Evolutionary conservation across 1,139 yeast genomes (phyloP), one percentile per base, ranked within the genome.

Genomic region (Scheffersomyces parashehatae): DNA sequence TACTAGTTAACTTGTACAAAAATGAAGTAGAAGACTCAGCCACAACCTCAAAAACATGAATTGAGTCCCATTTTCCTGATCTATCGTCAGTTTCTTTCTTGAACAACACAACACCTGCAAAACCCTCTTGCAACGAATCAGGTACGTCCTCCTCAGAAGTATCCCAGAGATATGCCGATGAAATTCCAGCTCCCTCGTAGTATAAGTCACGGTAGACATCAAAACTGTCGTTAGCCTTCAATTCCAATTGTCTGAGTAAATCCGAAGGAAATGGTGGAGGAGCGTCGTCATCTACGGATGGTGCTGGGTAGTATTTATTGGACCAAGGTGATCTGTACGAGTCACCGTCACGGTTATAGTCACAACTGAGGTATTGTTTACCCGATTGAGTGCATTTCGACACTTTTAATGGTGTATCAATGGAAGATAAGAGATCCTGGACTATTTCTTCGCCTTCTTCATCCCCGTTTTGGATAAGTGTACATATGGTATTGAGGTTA

Each of bases 111-210:
- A 90, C 97, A 9, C 99, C 99, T 2, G 97, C 97, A 71, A 93
- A 89, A 1, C 77, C 77, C 11, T 61, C 58, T 15, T 62, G 65
- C 49, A 73, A 65, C 10, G 70, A 60, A 15, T 59, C 61, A 10
- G 60, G 59, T 15, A 66, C 73, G 29, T 68, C 75, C 5, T 75
- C 69, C 36, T 81, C 88, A 29, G 67, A 70, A 5, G 82, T 78
- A 56, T 88, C 96, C 99, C 99, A 93, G 40, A 93, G 72, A 61
- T 93, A 93, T n/a, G 86, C 96, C 45, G 93, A 84, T 2, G 95
- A 85, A 36, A 86, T 75, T 2, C 79, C 79, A 14, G 96, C 95
- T 31, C 98, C 97, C 63, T 91, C 98, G 63, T 90, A 93, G 70
- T 93, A 93, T 55, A 93, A 70, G 61, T 93, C 99, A 51, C 97